Conservation (phyloP, 2,329 filamentous ascomycete genomes). For the Purpureocillium lavendulum region DNA sequence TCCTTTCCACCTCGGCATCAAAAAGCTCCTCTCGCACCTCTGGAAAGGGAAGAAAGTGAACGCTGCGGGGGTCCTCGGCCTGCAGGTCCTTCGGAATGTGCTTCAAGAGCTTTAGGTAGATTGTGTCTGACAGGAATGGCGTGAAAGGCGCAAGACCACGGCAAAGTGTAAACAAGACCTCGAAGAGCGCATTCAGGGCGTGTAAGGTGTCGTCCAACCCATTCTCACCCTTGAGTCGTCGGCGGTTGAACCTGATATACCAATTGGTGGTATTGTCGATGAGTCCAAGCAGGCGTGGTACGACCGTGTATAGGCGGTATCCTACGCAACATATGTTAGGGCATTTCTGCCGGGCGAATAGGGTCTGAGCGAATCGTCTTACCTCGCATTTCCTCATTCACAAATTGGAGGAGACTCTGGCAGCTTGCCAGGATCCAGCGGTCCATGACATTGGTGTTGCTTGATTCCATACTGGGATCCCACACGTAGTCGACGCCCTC, state of each 20-base stretch:
- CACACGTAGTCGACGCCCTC: conserved; percentile 70
- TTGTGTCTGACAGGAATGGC: conserved; percentile 90
- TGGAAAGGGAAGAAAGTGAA: conserved; percentile 89
- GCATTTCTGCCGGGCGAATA: no score
- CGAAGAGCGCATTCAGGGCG: conserved; percentile 88
- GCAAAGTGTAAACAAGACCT: conserved; percentile 83
- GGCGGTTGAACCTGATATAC: conserved; percentile 94
- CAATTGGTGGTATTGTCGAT: conserved; percentile 98
- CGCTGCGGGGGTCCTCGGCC: conserved; percentile 69
- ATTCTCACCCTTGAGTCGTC: conserved; percentile 82
- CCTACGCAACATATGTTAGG: conserved; percentile 25
- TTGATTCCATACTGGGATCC: conserved; percentile 64
- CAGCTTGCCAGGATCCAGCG: conserved; percentile 90
- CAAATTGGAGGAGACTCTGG: conserved; percentile 83
- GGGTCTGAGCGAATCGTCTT: conserved; percentile 23
- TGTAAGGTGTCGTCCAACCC: conserved; percentile 80
- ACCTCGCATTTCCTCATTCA: conserved; percentile 85
- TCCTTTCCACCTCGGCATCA: conserved; percentile 75
- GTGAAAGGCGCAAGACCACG: conserved; percentile 89
- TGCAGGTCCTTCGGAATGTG: conserved; percentile 67
- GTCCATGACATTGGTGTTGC: conserved; percentile 89
- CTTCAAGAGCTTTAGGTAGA: conserved; percentile 76
- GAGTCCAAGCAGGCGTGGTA: conserved; percentile 70
- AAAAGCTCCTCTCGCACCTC: conserved; percentile 84
- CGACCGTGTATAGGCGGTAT: conserved; percentile 83